Conservation (phyloP, 805 yeast genomes). For the Barnettozyma californica region DNA sequence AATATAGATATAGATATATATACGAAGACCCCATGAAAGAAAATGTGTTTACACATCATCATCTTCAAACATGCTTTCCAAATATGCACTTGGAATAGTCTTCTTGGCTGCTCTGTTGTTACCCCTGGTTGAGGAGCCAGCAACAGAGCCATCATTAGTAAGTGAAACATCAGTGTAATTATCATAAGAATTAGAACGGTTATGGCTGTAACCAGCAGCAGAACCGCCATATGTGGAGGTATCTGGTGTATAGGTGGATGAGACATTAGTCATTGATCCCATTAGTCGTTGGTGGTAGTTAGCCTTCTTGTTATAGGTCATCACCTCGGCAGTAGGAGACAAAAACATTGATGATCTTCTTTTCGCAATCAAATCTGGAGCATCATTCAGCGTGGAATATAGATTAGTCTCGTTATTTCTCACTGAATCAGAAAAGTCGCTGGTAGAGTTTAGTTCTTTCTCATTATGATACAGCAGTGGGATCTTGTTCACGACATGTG, state of each 20-base stretch:
- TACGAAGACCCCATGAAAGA: neutral
- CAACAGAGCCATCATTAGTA: neutral
- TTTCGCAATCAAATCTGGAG: slow-evolving; percentile 18
- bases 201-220: slow-evolving; percentile 10
- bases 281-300: slow-evolving; percentile 35
- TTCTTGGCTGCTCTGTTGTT: slow-evolving; percentile 13
- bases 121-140: slow-evolving; percentile 6
- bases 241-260: slow-evolving; percentile 1
- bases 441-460: slow-evolving; percentile 8
- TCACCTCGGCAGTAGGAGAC: slow-evolving; percentile 76
- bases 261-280: slow-evolving; percentile 21
- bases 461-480: slow-evolving; percentile 18
- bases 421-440: slow-evolving; percentile 12
- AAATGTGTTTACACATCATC: neutral
- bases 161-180: slow-evolving; percentile 12
- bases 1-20: no score
- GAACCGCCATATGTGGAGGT: slow-evolving; percentile 2
- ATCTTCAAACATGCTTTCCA: slow-evolving; percentile 45
- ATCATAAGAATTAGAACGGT: slow-evolving; percentile 13
- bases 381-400: slow-evolving; percentile 19
- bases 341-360: slow-evolving; percentile 46
- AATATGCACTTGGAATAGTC: slow-evolving; percentile 43
- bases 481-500: slow-evolving; percentile 10
- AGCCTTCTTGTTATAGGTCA: slow-evolving; percentile 38
- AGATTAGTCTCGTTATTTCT: slow-evolving; percentile 10